These are phyloP conservation scores for Solanum chmielewskii DNA, from an alignment of 257 asterid genomes.

Conservation along the genomic window DNA sequence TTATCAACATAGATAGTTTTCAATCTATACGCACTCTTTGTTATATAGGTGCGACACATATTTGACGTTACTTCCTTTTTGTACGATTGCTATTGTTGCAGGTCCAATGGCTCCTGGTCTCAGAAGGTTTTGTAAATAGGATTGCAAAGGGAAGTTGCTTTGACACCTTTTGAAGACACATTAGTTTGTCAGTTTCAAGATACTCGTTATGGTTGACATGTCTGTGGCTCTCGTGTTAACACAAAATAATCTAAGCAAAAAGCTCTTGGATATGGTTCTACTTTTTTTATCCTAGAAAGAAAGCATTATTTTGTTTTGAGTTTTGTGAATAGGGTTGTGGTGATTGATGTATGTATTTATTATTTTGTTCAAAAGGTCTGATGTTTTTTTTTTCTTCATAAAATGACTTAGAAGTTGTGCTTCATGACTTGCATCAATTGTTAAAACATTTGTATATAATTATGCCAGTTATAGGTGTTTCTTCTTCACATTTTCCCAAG, in stretches of 20 bases:
- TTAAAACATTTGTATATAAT: background rate
- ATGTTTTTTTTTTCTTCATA: background rate
- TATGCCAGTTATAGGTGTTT: background rate
- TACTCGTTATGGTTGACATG: background rate
- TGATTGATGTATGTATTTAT: background rate
- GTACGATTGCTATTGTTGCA: background rate
- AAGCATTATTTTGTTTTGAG: background rate
- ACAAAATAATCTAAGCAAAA: background rate
- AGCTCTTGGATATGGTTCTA: background rate
- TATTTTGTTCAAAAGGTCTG: background rate
- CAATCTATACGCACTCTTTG: background rate
- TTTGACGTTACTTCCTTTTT: background rate
- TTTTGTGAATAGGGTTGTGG: background rate
- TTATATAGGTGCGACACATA: background rate
- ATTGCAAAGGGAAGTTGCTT: background rate
- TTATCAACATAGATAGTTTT: background rate
- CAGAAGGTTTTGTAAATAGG: background rate
- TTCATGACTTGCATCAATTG: background rate
- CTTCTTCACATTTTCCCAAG: background rate
- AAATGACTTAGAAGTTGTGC: background rate
- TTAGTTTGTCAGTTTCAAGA: background rate
- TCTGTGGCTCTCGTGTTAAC: background rate
- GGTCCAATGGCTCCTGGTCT: background rate
- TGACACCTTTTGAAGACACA: background rate
- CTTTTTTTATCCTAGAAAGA: background rate